Base-by-base conservation (phyloP, 1,284 basidiomycete genomes). In the Mycena citricolor region DNA sequence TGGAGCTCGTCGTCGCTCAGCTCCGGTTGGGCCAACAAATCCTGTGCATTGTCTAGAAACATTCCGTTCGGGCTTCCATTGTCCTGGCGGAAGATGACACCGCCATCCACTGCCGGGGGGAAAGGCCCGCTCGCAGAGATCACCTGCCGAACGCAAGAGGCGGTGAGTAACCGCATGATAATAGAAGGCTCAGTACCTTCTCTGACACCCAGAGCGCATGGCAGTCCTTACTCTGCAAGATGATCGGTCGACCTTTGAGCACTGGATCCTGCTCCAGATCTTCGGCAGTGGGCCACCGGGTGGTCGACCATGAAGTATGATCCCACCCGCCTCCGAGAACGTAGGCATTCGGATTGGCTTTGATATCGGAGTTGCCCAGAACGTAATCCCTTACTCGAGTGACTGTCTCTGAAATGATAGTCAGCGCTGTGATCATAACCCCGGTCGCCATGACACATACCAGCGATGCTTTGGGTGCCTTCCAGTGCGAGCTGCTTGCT, bases 321-420 rank as follows among this genome's bases (percentile, higher is more conserved):
- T 97, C 91, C 92, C 93, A 97, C 4, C 91, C 93, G 62, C 87
- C 82, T 1, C 92, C 92, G 48, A 85, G 76, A 25, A 95, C 75
- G 64, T 83, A 84, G 42, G 75, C 78, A 11, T 77, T 73, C 21
- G 68, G 73, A 54, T 85, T 72, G 30, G 68, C 67, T 24, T 70
- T 61, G 17, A 84, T 61, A 36, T 81, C 76, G 0, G 74, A 73
- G 52, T 81, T 73, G 14, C 71, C 61, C 10, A 79, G 63, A 42
- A 93, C 83, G 60, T 83, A 89, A 4, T 74, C 61, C 49, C 79
- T 77, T 24, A 92, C 76, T 41, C 79, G 74, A 1, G 66, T 61
- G 12, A 90, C 77, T 30, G 82, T 80, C 47, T 87, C 84, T 86
- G 57, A 19, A 43, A 20, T 35, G 24, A 38, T n/a, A 39, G 35